Base-by-base conservation (phyloP, 495 filamentous ascomycete species). In the Penicillium atrosanguineum region DNA sequence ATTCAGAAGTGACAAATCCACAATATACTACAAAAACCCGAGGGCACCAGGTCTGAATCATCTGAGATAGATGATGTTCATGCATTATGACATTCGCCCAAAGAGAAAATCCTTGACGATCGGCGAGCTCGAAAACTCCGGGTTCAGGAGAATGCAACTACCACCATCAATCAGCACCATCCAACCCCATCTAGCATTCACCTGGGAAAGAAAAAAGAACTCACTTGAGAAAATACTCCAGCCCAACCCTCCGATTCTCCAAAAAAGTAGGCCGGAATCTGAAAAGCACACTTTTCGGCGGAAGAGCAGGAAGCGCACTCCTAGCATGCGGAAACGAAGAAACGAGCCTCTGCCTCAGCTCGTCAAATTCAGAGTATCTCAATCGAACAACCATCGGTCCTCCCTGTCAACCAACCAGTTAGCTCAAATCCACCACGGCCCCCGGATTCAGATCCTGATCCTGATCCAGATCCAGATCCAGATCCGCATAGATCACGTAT, bases 341-440 rank as follows among this genome's bases (percentile, higher is more conserved):
- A 26, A 80, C 65, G 4, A 90, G 75, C 46, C 77, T 75, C 29
- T 74, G 63, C 16, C 85, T 77, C 41, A 90, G 65, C 29, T 81
- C 77, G 54, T 84, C 83, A 60, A 90, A 90, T 57, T 90, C 87
- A 7, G 87, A 89, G 61, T 89, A 89, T 71, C 86, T 81, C 72
- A 86, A 83, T 18, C 80, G 76, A 44, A 86, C 75, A 44, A 75
- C 75, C 58, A 87, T 82, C 15, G 78, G 74, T 29, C 83, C 84
- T 15, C 83, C 82, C 80, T 85, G 34, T 4, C 3, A 56, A 42
- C 49, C 53, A 38, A 47, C 53, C n/a, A 20, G 31, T 6, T 12
- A 31, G 8, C 3, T 64, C 61, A 70, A 53, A 59, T 23, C 37
- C 45, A 58, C 38, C 52, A 49, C 39, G 23, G 5, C 23, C 23